phyloP scores from a whole-genome alignment of 2,329 filamentous ascomycete species.

The Fusarium sp. region DNA sequence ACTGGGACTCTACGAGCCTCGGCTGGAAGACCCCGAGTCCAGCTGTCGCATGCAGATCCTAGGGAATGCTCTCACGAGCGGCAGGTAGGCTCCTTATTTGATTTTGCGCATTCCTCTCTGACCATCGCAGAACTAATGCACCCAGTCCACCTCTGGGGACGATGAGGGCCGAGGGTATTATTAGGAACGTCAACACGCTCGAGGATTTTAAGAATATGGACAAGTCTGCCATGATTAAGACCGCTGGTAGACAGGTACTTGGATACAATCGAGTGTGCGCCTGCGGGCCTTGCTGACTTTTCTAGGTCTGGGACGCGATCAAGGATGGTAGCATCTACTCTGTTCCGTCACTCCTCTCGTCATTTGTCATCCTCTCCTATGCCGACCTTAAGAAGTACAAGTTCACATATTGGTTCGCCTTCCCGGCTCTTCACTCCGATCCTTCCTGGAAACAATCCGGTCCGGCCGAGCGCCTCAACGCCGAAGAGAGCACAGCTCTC shows the following conservation, averaged over 20 bases:
- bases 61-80: slow-evolving; percentile 84
- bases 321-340: slow-evolving; percentile 97
- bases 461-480: slow-evolving; percentile 66
- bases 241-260: slow-evolving; percentile 79
- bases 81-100: slow-evolving; percentile 71
- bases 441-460: slow-evolving; percentile 79
- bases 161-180: slow-evolving; percentile 90
- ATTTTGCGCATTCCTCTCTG: slow-evolving; percentile 34
- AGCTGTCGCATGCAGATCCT: slow-evolving; percentile 93
- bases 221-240: slow-evolving; percentile 80
- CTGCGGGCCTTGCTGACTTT: slow-evolving; percentile 22
- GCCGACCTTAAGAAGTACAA: slow-evolving; percentile 98
- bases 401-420: slow-evolving; percentile 98
- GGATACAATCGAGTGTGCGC: background rate
- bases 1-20: slow-evolving; percentile 89
- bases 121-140: slow-evolving; percentile 45
- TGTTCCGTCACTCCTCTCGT: slow-evolving; percentile 89
- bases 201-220: slow-evolving; percentile 91
- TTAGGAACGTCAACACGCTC: slow-evolving; percentile 95
- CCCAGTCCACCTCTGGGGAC: slow-evolving; percentile 74
- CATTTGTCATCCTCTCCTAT: slow-evolving; percentile 90
- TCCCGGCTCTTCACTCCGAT: slow-evolving; percentile 91
- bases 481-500: slow-evolving; percentile 79
- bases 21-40: slow-evolving; percentile 76
- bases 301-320: slow-evolving; percentile 97